phyloP scores from a whole-genome alignment of 768 basidiomycete genomes.

The Kwoniella pini region DNA sequence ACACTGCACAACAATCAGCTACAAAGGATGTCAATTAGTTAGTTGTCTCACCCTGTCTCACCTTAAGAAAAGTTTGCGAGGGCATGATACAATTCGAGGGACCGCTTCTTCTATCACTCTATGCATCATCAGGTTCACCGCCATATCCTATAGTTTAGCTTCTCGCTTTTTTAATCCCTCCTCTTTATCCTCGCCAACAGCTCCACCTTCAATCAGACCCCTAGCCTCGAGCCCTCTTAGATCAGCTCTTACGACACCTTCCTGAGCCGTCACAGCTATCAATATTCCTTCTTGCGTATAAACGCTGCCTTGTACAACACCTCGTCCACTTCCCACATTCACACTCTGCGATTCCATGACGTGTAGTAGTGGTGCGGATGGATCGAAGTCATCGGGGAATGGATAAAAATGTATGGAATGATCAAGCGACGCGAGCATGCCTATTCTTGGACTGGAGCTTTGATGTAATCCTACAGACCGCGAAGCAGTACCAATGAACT shows the following conservation, averaged over 20 bases:
- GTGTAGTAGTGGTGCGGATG: slow-evolving; percentile 48
- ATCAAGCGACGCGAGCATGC: slow-evolving; percentile 54
- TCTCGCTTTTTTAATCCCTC: neutral
- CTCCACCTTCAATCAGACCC: slow-evolving; percentile 63
- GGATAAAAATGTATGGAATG: slow-evolving; percentile 53
- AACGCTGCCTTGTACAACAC: slow-evolving; percentile 48
- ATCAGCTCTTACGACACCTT: slow-evolving; percentile 59
- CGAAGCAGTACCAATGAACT: slow-evolving; percentile 53
- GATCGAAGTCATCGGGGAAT: slow-evolving; percentile 39
- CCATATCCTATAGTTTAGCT: slow-evolving; percentile 13
- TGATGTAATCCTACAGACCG: slow-evolving; percentile 47
- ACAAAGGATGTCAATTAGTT: too few relatives aligned
- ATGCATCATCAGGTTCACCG: too few relatives aligned
- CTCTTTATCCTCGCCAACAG: slow-evolving; percentile 59
- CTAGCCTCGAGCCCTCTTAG: slow-evolving; percentile 69
- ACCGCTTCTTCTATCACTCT: too few relatives aligned
- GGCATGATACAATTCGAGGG: too few relatives aligned
- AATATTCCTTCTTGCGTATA: slow-evolving; percentile 48
- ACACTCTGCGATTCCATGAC: slow-evolving; percentile 47
- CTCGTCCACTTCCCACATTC: slow-evolving; percentile 45
- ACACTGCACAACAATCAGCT: too few relatives aligned
- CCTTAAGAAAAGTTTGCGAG: too few relatives aligned
- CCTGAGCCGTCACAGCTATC: slow-evolving; percentile 53
- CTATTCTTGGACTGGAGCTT: slow-evolving; percentile 40
- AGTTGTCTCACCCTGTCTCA: too few relatives aligned